These are phyloP conservation scores for Simmondsia chinensis DNA, from an alignment of 148 eudicot species.

Conservation along the genomic window DNA sequence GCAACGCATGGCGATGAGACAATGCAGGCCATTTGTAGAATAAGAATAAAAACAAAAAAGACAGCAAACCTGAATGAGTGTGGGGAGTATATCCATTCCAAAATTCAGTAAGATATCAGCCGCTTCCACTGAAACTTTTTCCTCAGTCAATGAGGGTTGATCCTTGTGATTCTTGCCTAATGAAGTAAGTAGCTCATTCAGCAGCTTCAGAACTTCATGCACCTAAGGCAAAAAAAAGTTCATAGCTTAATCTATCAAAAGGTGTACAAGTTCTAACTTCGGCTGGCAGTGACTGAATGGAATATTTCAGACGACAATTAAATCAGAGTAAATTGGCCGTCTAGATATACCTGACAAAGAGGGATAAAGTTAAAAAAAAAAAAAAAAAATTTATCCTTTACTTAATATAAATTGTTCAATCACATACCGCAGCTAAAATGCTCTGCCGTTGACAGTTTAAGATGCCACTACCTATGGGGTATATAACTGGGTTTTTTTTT, in stretches of 20 bases:
- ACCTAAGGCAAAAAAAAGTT: slow-evolving; percentile 29
- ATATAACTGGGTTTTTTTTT: too few species aligned
- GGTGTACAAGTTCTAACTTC: too few species aligned
- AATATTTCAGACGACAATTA: too few species aligned
- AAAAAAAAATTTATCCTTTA: slow-evolving; percentile 1
- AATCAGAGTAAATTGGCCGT: too few species aligned
- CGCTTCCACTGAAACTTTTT: slow-evolving; percentile 39
- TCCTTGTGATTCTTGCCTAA: slow-evolving; percentile 28
- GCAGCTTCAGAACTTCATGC: slow-evolving; percentile 65
- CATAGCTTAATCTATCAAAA: background rate
- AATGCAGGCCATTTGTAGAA: background rate
- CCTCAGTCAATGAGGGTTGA: slow-evolving; percentile 33
- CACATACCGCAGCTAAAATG: too few species aligned
- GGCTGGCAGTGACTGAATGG: too few species aligned
- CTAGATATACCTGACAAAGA: too few species aligned
- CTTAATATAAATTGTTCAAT: too few species aligned
- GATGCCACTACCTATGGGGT: too few species aligned
- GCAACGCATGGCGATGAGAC: slow-evolving; percentile 1
- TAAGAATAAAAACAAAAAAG: background rate
- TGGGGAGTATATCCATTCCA: slow-evolving; percentile 62
- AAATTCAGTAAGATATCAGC: slow-evolving; percentile 61
- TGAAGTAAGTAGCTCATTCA: slow-evolving; percentile 74
- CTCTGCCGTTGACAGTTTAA: too few species aligned
- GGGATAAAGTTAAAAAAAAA: background rate
- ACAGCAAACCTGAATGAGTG: slow-evolving; percentile 60